These are phyloP conservation scores for Immersiella caudata DNA, from an alignment of 495 filamentous ascomycete species.

Conservation along the genomic window DNA sequence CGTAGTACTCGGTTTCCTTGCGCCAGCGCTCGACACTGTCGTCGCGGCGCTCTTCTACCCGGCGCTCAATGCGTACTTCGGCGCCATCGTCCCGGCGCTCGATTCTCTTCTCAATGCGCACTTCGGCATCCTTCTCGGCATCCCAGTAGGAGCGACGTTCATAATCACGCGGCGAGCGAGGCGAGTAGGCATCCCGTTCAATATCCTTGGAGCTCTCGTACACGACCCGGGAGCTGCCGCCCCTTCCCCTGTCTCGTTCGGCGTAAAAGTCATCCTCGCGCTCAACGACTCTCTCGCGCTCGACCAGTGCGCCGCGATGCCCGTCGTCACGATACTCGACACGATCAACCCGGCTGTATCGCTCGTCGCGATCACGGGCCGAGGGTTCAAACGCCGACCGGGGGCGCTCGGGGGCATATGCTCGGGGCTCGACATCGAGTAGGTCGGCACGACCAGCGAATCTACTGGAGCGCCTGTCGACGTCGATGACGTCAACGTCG, in stretches of 20 bases:
- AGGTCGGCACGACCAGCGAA: constrained; percentile 41
- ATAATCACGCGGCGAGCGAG: constrained; percentile 39
- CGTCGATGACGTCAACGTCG: constrained; percentile 51
- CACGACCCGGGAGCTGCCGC: constrained; percentile 36
- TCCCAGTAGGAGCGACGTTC: constrained; percentile 48
- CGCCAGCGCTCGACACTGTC: constrained; percentile 64
- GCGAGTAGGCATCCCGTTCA: constrained; percentile 31
- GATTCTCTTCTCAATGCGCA: constrained; percentile 48
- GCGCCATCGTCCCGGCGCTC: constrained; percentile 47
- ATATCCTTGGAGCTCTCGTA: constrained; percentile 46
- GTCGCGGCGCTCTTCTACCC: constrained; percentile 48
- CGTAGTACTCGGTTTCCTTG: constrained; percentile 70
- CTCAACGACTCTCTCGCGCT: constrained; percentile 41
- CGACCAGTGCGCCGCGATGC: constrained; percentile 37
- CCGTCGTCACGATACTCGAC: constrained; percentile 34
- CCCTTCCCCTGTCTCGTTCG: constrained; percentile 23
- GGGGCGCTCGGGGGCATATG: constrained; percentile 49
- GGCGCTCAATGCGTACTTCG: constrained; percentile 52
- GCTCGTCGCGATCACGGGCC: constrained; percentile 45
- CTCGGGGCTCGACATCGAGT: constrained; percentile 52
- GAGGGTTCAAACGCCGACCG: constrained; percentile 46
- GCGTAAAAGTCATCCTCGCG: constrained; percentile 33
- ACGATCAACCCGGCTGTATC: constrained; percentile 33
- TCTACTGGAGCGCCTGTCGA: constrained; percentile 47
- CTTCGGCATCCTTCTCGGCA: constrained; percentile 39